These are phyloP conservation scores for Curvularia sp. DNA, from an alignment of 2,329 filamentous ascomycete genomes.

Conservation along the genomic window DNA sequence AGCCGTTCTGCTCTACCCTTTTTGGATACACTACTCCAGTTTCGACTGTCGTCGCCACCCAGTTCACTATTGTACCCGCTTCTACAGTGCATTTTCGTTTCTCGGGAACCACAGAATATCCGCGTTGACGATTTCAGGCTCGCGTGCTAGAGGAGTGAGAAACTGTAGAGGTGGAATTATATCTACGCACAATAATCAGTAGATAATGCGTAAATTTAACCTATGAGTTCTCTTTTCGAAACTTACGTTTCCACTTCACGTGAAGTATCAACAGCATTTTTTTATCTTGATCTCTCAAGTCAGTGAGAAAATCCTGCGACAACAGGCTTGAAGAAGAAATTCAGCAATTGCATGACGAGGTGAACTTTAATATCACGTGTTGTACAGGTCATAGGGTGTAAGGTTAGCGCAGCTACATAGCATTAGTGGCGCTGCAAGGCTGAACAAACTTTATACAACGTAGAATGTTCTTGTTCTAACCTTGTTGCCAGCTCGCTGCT, in stretches of 20 bases:
- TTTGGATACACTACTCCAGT: neutral
- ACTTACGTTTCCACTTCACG: too few species aligned
- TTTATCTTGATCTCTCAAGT: too few species aligned
- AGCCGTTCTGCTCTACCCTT: slow-evolving; percentile 2
- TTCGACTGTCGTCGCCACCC: neutral
- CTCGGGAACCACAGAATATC: neutral
- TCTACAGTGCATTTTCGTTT: neutral
- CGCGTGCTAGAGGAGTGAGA: neutral
- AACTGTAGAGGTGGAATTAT: neutral
- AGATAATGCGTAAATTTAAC: neutral
- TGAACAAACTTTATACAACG: neutral
- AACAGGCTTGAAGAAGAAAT: too few species aligned
- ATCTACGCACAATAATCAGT: neutral
- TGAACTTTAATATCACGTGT: too few species aligned
- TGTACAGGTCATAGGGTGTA: neutral
- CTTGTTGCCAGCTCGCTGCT: neutral
- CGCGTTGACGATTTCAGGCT: neutral
- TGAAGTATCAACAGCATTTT: too few species aligned
- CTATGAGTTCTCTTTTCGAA: neutral
- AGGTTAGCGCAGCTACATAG: neutral
- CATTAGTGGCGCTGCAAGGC: neutral
- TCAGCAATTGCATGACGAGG: too few species aligned
- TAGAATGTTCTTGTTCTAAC: neutral
- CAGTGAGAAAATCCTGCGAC: too few species aligned
- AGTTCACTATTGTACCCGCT: neutral